A percentile compares a stretch with the other conserved stretches of the same genome.
These are phyloP conservation scores for Microbotryum lychnidis-dioicae DNA, from an alignment of 1,284 basidiomycete species.

Conservation along the genomic window DNA sequence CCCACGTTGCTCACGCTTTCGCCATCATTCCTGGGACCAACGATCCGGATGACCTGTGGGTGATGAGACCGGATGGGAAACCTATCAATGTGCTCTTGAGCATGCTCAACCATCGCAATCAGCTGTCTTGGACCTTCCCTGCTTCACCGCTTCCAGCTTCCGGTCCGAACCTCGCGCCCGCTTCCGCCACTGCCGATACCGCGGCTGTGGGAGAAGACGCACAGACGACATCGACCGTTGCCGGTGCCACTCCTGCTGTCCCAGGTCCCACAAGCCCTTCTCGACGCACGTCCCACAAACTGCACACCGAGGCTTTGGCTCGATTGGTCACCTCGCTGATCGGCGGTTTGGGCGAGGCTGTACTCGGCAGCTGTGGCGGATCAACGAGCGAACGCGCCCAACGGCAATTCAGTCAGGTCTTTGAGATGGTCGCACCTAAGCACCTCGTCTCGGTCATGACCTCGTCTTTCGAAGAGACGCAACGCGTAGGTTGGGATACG, in stretches of 20 bases:
- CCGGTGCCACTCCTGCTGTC: not conserved
- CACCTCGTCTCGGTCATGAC: slow-evolving; percentile 2
- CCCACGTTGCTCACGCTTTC: slow-evolving; percentile 17
- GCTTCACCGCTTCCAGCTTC: not conserved
- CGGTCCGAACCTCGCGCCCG: not conserved
- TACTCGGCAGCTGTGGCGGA: no score
- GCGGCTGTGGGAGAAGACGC: not conserved
- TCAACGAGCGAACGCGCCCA: no score
- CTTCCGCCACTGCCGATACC: not conserved
- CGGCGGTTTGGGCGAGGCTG: no score
- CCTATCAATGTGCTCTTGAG: not conserved
- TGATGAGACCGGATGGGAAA: not conserved
- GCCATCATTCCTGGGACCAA: not conserved
- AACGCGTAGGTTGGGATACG: slow-evolving; percentile 8
- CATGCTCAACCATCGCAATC: slow-evolving; percentile 1
- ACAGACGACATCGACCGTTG: not conserved
- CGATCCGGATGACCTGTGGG: not conserved
- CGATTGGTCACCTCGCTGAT: no score
- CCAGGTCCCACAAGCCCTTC: not conserved
- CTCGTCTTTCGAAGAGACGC: not conserved
- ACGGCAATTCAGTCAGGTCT: slow-evolving; percentile 4
- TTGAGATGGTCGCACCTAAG: not conserved
- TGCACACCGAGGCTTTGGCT: no score
- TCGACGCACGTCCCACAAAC: not conserved
- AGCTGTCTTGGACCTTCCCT: not conserved